phyloP scores from a whole-genome alignment of 257 asterid species.

The Euphrasia confusa region DNA sequence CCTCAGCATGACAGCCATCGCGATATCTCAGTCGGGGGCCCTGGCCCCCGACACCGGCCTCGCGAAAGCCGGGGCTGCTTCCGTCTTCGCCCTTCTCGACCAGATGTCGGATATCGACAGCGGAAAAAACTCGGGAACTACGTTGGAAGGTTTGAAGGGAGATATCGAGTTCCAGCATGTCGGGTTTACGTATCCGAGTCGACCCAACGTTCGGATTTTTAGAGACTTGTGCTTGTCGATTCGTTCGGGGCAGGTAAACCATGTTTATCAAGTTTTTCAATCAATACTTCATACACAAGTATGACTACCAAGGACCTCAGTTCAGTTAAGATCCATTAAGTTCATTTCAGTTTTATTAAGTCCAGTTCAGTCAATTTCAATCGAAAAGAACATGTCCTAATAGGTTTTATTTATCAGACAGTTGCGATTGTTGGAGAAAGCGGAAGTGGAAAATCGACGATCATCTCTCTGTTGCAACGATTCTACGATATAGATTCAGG shows the following conservation, averaged over 20 bases:
- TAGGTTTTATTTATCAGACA: slow-evolving; percentile 29
- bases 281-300: too few relatives aligned
- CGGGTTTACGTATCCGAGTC: slow-evolving; percentile 53
- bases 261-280: neutral
- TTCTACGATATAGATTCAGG: slow-evolving; percentile 52
- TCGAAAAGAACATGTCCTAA: neutral
- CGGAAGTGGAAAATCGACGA: slow-evolving; percentile 59
- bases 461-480: slow-evolving; percentile 44
- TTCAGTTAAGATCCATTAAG: too few relatives aligned
- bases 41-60: slow-evolving; percentile 60
- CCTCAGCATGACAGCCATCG: slow-evolving; percentile 47
- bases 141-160: slow-evolving; percentile 42
- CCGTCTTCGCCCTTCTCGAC: slow-evolving; percentile 53
- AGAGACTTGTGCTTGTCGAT: slow-evolving; percentile 43
- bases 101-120: slow-evolving; percentile 47
- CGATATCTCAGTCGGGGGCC: slow-evolving; percentile 55
- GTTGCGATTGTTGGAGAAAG: slow-evolving; percentile 61
- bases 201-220: slow-evolving; percentile 59
- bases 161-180: slow-evolving; percentile 48
- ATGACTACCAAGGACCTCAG: too few relatives aligned
- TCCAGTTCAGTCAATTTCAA: too few relatives aligned
- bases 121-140: slow-evolving; percentile 32
- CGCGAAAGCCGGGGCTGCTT: slow-evolving; percentile 53
- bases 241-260: slow-evolving; percentile 35
- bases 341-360: too few relatives aligned